Conservation (phyloP, 2,329 filamentous ascomycete genomes). For the Xylariaceae sp. region DNA sequence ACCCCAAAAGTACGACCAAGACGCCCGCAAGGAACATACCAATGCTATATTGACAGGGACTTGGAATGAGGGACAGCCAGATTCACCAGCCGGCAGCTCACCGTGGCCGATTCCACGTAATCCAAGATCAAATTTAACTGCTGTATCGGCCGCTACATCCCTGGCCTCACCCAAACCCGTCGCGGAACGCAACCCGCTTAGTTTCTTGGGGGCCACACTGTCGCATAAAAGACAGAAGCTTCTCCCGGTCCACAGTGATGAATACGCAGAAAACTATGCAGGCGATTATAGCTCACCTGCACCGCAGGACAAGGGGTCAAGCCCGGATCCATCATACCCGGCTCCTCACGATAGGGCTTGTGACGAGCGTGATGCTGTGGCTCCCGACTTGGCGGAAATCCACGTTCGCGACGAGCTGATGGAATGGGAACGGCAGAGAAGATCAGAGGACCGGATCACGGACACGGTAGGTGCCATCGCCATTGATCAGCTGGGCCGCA, state of each 20-base stretch:
- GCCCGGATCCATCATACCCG: not conserved
- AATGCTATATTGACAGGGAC: constrained; percentile 53
- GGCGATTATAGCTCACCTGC: not conserved
- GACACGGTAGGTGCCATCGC: constrained; percentile 97
- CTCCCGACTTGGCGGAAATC: not conserved
- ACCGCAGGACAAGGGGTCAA: not conserved
- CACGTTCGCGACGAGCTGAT: not conserved
- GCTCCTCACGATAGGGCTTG: constrained; percentile 21
- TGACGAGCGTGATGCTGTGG: constrained; percentile 8
- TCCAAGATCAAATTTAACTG: constrained; percentile 15
- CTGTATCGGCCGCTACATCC: constrained; percentile 11
- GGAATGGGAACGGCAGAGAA: not conserved
- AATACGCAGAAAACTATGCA: constrained; percentile 2
- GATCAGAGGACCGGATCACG: constrained; percentile 62
- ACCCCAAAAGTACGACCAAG: constrained; percentile 10
- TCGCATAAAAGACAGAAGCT: constrained; percentile 21
- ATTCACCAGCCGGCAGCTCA: constrained; percentile 44
- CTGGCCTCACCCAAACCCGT: constrained; percentile 17
- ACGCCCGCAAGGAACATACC: constrained; percentile 44
- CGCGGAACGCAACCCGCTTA: constrained; percentile 29
- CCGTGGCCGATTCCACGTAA: constrained; percentile 19
- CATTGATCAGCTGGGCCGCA: constrained; percentile 77
- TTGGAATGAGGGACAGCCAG: constrained; percentile 61
- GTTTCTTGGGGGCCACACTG: constrained; percentile 25
- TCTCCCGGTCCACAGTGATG: constrained; percentile 8